phyloP scores from a whole-genome alignment of 768 basidiomycete species.

The Antrodiella citrinella region DNA sequence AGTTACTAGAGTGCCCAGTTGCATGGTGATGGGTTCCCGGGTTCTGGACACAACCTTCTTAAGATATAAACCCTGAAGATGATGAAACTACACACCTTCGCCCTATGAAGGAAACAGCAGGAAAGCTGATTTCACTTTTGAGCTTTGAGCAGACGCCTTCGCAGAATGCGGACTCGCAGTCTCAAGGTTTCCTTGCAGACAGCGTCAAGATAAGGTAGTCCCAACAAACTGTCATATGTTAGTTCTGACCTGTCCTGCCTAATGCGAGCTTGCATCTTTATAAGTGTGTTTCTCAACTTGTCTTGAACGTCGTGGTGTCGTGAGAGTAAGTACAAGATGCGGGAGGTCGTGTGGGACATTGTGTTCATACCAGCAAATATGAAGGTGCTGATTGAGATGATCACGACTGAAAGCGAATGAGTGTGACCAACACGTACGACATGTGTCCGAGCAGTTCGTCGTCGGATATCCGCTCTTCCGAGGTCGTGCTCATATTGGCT shows the following conservation, averaged over 20 bases:
- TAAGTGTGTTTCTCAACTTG: slow-evolving; percentile 20
- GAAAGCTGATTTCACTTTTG: neutral
- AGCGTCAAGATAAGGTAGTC: slow-evolving; percentile 56
- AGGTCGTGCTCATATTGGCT: slow-evolving; percentile 28
- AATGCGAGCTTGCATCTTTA: slow-evolving; percentile 18
- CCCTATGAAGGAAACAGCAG: neutral
- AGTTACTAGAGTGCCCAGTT: slow-evolving; percentile 39
- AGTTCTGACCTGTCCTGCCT: slow-evolving; percentile 22
- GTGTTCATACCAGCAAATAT: slow-evolving; percentile 22
- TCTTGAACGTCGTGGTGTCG: slow-evolving; percentile 27
- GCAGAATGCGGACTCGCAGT: slow-evolving; percentile 9
- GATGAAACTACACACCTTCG: neutral
- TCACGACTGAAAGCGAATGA: neutral
- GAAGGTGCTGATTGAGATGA: slow-evolving; percentile 10
- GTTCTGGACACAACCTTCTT: neutral
- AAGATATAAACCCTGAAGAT: no score
- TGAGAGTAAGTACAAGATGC: slow-evolving; percentile 17
- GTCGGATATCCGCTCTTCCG: slow-evolving; percentile 17
- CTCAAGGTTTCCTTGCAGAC: slow-evolving; percentile 44
- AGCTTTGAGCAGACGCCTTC: neutral
- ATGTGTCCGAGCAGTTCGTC: slow-evolving; percentile 34
- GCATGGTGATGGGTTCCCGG: slow-evolving; percentile 42
- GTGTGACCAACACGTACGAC: slow-evolving; percentile 12
- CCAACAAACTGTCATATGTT: slow-evolving; percentile 14
- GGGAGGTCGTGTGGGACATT: slow-evolving; percentile 17